Evolutionary conservation across 768 basidiomycete species (phyloP).

Genomic region (Pleurotus sapidus): DNA sequence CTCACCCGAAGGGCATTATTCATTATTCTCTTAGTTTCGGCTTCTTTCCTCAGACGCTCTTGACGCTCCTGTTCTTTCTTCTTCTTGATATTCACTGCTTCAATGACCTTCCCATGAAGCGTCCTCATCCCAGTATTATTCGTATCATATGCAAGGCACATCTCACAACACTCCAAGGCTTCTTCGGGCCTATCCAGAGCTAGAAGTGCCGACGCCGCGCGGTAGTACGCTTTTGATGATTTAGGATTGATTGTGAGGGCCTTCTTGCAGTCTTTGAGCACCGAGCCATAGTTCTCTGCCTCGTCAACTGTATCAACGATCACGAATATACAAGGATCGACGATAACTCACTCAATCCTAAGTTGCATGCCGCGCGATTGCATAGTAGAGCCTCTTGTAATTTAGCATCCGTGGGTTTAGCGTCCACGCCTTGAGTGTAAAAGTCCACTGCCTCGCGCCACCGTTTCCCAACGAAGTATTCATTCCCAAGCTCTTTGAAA

Average conservation of each 20-base stretch:
- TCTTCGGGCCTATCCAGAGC: constrained; percentile 76
- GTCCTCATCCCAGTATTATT: constrained; percentile 51
- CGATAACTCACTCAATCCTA: constrained; percentile 68
- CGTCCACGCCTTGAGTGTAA: constrained; percentile 88
- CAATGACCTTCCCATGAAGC: constrained; percentile 45
- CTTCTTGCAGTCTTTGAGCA: constrained; percentile 80
- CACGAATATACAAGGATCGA: constrained; percentile 1
- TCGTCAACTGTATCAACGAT: neutral
- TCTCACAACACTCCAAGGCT: constrained; percentile 76
- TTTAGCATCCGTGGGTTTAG: constrained; percentile 62
- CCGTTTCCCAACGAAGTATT: constrained; percentile 85
- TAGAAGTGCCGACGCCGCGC: constrained; percentile 76
- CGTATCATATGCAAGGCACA: constrained; percentile 60
- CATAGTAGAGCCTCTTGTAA: constrained; percentile 70
- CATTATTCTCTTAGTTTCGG: constrained; percentile 52
- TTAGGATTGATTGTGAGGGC: constrained; percentile 60
- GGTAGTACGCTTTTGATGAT: constrained; percentile 83
- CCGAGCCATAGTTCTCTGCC: constrained; percentile 84
- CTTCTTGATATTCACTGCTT: constrained; percentile 47
- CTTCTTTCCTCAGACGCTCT: constrained; percentile 46
- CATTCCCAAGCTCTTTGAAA: constrained; percentile 96
- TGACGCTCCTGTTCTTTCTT: constrained; percentile 46
- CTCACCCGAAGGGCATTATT: constrained; percentile 64
- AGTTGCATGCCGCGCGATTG: constrained; percentile 92
- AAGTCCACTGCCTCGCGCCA: constrained; percentile 86